phyloP scores from a whole-genome alignment of 2,329 filamentous ascomycete species.

The Diplodia sapinea region DNA sequence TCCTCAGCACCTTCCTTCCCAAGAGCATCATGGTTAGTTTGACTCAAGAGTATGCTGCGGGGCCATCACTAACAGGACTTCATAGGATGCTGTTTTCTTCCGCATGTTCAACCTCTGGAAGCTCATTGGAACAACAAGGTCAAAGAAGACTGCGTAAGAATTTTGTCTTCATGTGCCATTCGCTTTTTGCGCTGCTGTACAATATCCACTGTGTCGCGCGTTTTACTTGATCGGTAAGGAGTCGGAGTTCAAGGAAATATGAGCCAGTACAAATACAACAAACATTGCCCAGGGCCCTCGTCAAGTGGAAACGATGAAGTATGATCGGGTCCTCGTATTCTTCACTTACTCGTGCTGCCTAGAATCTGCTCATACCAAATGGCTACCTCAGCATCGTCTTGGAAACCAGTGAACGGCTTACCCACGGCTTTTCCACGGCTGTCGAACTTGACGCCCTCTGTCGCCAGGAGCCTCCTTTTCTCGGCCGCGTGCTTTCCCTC shows the following conservation, averaged over 20 bases:
- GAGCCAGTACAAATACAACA: background rate
- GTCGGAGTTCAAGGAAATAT: background rate
- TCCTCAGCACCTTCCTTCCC: conserved; percentile 56
- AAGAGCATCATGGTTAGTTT: conserved; percentile 45
- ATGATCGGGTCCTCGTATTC: background rate
- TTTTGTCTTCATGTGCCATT: background rate
- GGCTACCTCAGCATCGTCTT: background rate
- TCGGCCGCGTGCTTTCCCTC: conserved; percentile 51
- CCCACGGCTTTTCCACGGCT: conserved; percentile 50
- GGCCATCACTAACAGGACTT: conserved; percentile 25
- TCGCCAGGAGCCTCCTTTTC: conserved; percentile 50
- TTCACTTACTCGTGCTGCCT: background rate
- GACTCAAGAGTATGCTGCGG: background rate
- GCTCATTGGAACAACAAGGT: conserved; percentile 46
- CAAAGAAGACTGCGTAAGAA: conserved; percentile 41
- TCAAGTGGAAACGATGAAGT: background rate
- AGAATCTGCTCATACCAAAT: conserved; percentile 1
- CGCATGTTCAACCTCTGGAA: conserved; percentile 60
- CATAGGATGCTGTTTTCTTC: conserved; percentile 53
- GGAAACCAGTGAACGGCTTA: conserved; percentile 35
- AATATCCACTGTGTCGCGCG: no score
- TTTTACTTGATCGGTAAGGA: background rate
- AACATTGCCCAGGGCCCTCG: background rate
- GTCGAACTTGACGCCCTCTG: conserved; percentile 55
- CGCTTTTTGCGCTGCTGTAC: background rate